These are phyloP conservation scores for Mycena chlorophos DNA, from an alignment of 768 basidiomycete species.

Conservation along the genomic window DNA sequence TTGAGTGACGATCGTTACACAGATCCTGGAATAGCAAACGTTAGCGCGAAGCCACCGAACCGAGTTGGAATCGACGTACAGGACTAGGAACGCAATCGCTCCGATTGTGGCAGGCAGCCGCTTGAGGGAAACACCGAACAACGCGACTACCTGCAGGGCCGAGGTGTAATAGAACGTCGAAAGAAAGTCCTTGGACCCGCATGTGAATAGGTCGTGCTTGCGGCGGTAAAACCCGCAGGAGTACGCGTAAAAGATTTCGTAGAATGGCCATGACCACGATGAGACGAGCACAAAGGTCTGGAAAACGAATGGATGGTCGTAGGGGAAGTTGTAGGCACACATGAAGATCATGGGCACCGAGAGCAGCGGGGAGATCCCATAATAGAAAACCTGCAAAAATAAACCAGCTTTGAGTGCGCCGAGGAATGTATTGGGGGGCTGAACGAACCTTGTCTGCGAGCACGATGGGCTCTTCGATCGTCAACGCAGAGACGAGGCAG, in stretches of 20 bases:
- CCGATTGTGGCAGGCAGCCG: slow-evolving; percentile 45
- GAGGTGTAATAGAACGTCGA: slow-evolving; percentile 38
- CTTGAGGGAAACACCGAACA: slow-evolving; percentile 32
- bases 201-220: slow-evolving; percentile 43
- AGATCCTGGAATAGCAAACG: slow-evolving; percentile 1
- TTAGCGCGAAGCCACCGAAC: not conserved
- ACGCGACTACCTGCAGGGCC: slow-evolving; percentile 30
- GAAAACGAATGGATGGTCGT: slow-evolving; percentile 44
- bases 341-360: slow-evolving; percentile 50
- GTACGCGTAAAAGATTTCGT: slow-evolving; percentile 33
- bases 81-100: slow-evolving; percentile 35
- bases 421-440: not conserved
- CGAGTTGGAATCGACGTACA: slow-evolving; percentile 28
- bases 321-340: slow-evolving; percentile 53
- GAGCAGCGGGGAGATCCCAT: slow-evolving; percentile 48
- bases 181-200: slow-evolving; percentile 46
- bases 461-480: slow-evolving; percentile 26
- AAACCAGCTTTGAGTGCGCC: slow-evolving; percentile 2
- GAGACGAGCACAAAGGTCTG: slow-evolving; percentile 47
- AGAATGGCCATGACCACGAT: slow-evolving; percentile 47
- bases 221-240: slow-evolving; percentile 28
- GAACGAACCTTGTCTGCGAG: slow-evolving; percentile 26
- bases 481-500: slow-evolving; percentile 23
- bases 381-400: slow-evolving; percentile 41
- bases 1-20: slow-evolving; percentile 12